Evolutionary conservation across 139 green algal species (phyloP).

Genomic region (Chlamydomonas sp.): DNA sequence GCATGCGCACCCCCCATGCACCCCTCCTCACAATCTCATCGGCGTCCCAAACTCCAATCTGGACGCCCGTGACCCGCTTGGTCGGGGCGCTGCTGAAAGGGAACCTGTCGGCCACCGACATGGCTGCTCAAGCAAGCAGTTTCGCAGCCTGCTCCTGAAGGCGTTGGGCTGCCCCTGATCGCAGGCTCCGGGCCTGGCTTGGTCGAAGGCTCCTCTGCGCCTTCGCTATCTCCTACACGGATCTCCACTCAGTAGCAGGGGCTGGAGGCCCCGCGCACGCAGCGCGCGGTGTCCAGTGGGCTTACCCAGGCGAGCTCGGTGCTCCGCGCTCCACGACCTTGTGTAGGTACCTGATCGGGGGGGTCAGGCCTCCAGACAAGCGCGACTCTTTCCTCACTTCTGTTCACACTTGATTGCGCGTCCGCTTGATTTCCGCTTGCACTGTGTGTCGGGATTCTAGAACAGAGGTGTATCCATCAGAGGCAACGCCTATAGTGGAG

Average conservation of each 20-base stretch:
- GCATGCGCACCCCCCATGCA: neutral
- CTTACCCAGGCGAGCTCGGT: too few relatives aligned
- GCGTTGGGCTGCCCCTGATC: neutral
- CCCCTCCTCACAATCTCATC: conserved; percentile 87
- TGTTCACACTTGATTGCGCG: too few relatives aligned
- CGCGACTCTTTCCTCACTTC: too few relatives aligned
- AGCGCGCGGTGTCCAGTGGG: too few relatives aligned
- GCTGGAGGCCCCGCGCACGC: neutral
- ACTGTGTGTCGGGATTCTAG: too few relatives aligned
- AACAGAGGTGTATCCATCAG: too few relatives aligned
- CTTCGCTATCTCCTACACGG: neutral
- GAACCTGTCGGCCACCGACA: conserved; percentile 61
- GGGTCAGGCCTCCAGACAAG: too few relatives aligned
- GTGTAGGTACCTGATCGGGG: too few relatives aligned
- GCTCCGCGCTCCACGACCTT: too few relatives aligned
- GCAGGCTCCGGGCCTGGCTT: neutral
- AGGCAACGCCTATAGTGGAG: too few relatives aligned
- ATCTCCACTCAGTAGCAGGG: neutral
- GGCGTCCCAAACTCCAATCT: conserved; percentile 92
- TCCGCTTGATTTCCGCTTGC: too few relatives aligned
- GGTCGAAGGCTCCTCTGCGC: neutral
- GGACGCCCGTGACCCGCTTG: conserved; percentile 78
- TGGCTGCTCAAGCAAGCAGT: conserved; percentile 1
- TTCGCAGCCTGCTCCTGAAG: neutral
- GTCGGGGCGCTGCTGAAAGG: conserved; percentile 58